phyloP scores from a whole-genome alignment of 257 asterid genomes.

The Solanum infundibuliforme region DNA sequence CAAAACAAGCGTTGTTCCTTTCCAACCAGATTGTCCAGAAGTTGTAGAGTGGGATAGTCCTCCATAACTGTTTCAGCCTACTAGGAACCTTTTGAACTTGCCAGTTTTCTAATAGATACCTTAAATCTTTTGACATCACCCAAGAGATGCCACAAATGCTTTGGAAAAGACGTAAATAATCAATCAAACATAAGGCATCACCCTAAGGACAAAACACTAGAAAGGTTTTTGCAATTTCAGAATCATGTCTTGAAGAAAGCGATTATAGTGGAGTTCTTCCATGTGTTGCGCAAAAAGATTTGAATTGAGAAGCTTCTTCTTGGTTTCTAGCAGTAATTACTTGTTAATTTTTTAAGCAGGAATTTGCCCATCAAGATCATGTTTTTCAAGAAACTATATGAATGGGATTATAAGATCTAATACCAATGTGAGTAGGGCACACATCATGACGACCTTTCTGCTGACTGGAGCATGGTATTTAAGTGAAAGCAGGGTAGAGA shows the following conservation, averaged over 20 bases:
- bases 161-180: background rate
- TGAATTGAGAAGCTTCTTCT: background rate
- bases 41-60: background rate
- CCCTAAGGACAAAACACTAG: background rate
- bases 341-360: background rate
- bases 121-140: background rate
- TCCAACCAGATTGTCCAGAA: background rate
- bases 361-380: background rate
- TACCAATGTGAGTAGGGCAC: background rate
- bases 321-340: background rate
- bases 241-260: background rate
- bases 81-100: background rate
- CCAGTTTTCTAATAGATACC: background rate
- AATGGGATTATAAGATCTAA: background rate
- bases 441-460: background rate
- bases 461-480: background rate
- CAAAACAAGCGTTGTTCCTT: background rate
- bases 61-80: background rate
- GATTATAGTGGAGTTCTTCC: background rate
- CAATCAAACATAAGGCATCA: background rate
- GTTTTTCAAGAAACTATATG: background rate
- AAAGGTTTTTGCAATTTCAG: background rate
- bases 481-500: background rate
- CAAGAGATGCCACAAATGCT: background rate
- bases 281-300: background rate